Base-by-base conservation (phyloP, 768 basidiomycete genomes). In the Hemileccinum impolitum region DNA sequence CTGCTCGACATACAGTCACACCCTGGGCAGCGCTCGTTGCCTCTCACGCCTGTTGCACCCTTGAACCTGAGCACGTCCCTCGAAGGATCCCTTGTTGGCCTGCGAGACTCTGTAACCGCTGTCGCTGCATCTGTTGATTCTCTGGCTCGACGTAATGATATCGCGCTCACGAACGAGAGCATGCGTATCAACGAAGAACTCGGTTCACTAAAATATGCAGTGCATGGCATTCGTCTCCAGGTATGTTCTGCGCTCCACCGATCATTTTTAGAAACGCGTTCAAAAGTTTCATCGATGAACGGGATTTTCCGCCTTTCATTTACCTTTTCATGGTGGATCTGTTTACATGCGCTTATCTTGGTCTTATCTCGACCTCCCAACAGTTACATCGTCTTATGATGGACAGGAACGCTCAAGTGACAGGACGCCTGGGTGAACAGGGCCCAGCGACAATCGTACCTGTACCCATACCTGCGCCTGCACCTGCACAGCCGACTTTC, bases 211-310 rank as follows among this genome's bases (percentile, higher is more conserved):
- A 76, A 84, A 43, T 84, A 78, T 19, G 80, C 75, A 43, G 72
- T 90, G 37, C 85, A 90, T 54, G 89, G 88, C 2, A 64, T 92
- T 39, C 75, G 89, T 47, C 85, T 91, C 75, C 89, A 90, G 79
- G 83, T 88, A 48, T 12, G 77, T 67, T n/a, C 23, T 32, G 32
- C 12, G 43, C 43, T 45, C 48, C 57, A 47, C 21, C 21, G 2
- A 30, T 2, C 30, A 38, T 43, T 48, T 50, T 47, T 51, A 43
- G 42, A 43, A n/a, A 39, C 26, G 6, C 30, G 6, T 49, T 18
- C 23, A n/a, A n/a, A n/a, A n/a, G n/a, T 37, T 28, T 30, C 44
- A 15, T 44, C 35, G 37, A 46, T 37, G 13, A 35, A 45, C 37
- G 39, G 37, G 13, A 23, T 45, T 44, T 42, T 41, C 46, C 47